phyloP scores from a whole-genome alignment of 2,329 filamentous ascomycete species.

The Microdochium bolleyi region DNA sequence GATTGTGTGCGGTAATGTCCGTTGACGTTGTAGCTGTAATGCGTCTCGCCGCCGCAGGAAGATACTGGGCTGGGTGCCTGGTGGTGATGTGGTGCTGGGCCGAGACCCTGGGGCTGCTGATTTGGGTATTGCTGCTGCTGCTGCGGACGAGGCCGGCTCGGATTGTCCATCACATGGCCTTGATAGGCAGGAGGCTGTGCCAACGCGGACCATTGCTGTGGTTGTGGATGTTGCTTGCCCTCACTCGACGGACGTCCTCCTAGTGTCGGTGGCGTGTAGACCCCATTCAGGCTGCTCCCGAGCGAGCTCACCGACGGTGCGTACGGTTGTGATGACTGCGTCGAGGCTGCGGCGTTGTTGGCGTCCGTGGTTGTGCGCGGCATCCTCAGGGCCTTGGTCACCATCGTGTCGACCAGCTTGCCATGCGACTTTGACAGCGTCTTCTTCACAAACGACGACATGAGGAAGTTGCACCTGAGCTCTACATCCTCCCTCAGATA shows the following conservation, averaged over 20 bases:
- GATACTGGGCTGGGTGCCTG: neutral
- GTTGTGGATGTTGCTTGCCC: neutral
- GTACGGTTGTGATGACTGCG: neutral
- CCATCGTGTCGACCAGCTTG: constrained; percentile 58
- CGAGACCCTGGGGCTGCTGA: neutral
- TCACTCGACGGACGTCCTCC: neutral
- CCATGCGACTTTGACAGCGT: constrained; percentile 72
- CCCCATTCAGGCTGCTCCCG: neutral
- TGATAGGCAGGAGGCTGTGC: neutral
- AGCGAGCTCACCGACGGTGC: neutral
- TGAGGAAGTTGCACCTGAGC: constrained; percentile 70
- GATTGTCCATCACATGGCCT: neutral
- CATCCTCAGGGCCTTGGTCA: constrained; percentile 35
- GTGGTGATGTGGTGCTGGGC: neutral
- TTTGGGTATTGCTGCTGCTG: neutral
- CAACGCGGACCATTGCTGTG: neutral
- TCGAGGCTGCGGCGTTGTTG: neutral
- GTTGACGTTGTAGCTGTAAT: neutral
- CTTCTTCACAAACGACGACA: constrained; percentile 72
- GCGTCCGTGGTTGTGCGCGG: neutral
- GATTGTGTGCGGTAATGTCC: neutral
- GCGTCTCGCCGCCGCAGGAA: neutral
- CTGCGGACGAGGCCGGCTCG: neutral
- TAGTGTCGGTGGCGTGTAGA: neutral
- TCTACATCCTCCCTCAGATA: constrained; percentile 83